These are phyloP conservation scores for Paracamarosporium sp. DNA, from an alignment of 2,329 filamentous ascomycete species.

Conservation along the genomic window DNA sequence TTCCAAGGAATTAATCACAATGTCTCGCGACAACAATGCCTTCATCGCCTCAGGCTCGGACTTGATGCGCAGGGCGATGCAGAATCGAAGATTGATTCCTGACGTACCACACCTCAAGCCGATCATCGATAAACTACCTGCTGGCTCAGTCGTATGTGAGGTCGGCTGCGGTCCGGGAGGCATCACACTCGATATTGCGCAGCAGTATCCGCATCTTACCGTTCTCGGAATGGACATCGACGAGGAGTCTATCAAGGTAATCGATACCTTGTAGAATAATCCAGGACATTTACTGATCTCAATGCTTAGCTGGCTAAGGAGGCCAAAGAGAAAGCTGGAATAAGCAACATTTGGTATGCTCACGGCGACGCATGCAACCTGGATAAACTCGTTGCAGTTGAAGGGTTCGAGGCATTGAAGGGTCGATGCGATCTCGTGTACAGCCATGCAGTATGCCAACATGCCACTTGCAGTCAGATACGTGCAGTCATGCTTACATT, in stretches of 20 bases:
- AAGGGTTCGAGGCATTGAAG: background rate
- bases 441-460: background rate
- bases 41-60: conserved; percentile 2
- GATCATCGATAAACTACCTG: background rate
- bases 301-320: background rate
- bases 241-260: conserved; percentile 2
- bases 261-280: background rate
- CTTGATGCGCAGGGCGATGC: conserved; percentile 2
- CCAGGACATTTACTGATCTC: background rate
- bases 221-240: conserved; percentile 3
- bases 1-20: background rate
- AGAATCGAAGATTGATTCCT: background rate
- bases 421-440: background rate
- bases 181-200: conserved; percentile 1
- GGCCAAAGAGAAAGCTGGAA: background rate
- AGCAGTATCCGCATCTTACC: background rate
- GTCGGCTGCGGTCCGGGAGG: conserved; percentile 1
- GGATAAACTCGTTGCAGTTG: background rate
- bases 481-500: background rate
- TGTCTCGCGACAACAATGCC: background rate
- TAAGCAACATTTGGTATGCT: background rate
- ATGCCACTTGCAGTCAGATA: background rate
- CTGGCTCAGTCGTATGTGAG: background rate
- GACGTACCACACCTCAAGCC: conserved; percentile 1
- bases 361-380: background rate